Percentiles rank a stretch among this genome's conserved stretches.
Conservation (phyloP, 2,329 filamentous ascomycete species). For the Fusarium begoniae region DNA sequence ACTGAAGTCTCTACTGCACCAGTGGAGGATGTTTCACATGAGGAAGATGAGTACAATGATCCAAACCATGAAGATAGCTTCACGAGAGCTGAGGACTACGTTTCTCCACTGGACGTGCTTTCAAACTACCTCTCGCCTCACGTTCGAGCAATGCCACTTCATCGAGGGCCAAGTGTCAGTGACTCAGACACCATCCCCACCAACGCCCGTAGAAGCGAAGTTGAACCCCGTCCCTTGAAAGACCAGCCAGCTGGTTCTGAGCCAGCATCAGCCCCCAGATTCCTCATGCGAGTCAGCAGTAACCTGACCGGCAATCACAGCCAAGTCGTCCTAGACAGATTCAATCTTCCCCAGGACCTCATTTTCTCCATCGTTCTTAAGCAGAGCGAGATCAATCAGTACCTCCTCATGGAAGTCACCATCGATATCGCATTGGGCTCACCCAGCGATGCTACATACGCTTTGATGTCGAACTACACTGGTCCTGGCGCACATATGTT, state of each 20-base stretch:
- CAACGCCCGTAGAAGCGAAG: fast-evolving
- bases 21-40: fast-evolving
- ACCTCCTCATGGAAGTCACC: background rate
- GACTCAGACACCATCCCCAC: background rate
- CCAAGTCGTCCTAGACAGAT: background rate
- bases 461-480: background rate
- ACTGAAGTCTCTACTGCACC: fast-evolving
- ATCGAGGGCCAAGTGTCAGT: background rate
- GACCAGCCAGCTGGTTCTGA: background rate
- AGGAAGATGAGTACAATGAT: background rate
- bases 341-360: background rate
- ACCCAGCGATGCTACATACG: background rate
- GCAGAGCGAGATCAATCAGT: background rate
- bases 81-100: background rate
- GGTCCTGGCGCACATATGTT: background rate
- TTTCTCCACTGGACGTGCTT: background rate
- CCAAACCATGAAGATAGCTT: background rate
- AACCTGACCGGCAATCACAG: background rate
- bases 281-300: background rate
- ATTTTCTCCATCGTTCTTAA: background rate
- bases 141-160: background rate
- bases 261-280: background rate
- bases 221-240: fast-evolving
- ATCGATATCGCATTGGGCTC: background rate
- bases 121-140: background rate